phyloP scores from a whole-genome alignment of 305 asterid genomes.

The Withania somnifera region DNA sequence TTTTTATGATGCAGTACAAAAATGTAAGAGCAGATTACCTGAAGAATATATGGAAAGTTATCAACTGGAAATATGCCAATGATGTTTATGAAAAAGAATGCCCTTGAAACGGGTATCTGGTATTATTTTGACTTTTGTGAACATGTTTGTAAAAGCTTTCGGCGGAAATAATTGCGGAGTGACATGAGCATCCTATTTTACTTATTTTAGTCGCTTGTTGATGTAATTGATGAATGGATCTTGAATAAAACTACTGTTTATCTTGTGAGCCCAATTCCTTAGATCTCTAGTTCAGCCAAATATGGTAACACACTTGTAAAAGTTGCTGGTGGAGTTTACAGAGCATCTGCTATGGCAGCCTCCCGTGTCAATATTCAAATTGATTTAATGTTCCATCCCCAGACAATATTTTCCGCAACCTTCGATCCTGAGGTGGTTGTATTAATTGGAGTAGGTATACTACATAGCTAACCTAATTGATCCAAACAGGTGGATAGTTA shows the following conservation, averaged over 20 bases:
- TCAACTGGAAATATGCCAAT: constrained; percentile 83
- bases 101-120: constrained; percentile 11
- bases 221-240: neutral
- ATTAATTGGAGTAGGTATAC: neutral
- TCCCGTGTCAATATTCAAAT: neutral
- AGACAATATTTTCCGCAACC: neutral
- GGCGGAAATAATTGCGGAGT: neutral
- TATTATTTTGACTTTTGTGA: neutral
- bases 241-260: neutral
- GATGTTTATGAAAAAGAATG: constrained; percentile 64
- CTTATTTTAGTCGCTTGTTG: neutral
- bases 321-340: neutral
- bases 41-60: constrained; percentile 84
- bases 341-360: neutral
- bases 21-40: constrained; percentile 86
- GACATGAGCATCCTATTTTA: neutral
- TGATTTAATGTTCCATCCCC: neutral
- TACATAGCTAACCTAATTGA: neutral
- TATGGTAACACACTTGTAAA: neutral
- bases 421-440: neutral
- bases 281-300: neutral
- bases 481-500: neutral
- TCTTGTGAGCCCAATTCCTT: neutral
- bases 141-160: neutral
- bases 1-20: constrained; percentile 59